A percentile compares a stretch with the other conserved stretches of the same genome.
phyloP scores from a whole-genome alignment of 306 rosid genomes.

The Vigna angularis region DNA sequence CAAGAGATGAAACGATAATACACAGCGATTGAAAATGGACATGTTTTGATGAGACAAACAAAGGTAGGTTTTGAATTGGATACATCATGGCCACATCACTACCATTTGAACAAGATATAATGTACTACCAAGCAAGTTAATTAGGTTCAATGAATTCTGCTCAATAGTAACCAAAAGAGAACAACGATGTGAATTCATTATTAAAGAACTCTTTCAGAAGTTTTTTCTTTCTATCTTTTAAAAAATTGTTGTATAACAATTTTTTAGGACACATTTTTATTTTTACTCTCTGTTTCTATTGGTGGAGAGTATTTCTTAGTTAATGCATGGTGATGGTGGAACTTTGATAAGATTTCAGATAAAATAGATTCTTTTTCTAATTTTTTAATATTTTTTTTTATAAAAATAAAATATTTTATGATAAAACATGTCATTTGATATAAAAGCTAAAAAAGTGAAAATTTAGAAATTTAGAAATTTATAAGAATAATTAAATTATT shows the following conservation, averaged over 20 bases:
- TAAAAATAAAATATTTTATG: too few species aligned
- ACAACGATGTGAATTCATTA: too few species aligned
- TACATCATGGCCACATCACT: not conserved
- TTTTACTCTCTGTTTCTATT: not conserved
- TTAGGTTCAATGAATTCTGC: not conserved
- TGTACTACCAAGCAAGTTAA: not conserved
- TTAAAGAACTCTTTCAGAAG: too few species aligned
- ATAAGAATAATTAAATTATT: too few species aligned
- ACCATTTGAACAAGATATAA: not conserved
- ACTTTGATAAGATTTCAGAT: too few species aligned
- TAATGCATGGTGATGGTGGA: not conserved
- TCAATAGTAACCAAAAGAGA: not conserved
- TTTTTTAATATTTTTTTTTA: too few species aligned
- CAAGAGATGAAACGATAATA: not conserved
- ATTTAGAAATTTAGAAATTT: too few species aligned
- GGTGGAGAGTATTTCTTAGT: not conserved
- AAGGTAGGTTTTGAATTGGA: not conserved
- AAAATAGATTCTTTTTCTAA: too few species aligned
- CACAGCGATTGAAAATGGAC: not conserved
- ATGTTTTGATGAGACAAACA: not conserved
- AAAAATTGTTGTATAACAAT: too few species aligned
- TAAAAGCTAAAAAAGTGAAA: too few species aligned
- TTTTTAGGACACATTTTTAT: not conserved
- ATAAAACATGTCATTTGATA: too few species aligned
- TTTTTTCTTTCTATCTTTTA: too few species aligned